phyloP scores from a whole-genome alignment of 768 basidiomycete species.

The Lanmaoa pseudosensibilis region DNA sequence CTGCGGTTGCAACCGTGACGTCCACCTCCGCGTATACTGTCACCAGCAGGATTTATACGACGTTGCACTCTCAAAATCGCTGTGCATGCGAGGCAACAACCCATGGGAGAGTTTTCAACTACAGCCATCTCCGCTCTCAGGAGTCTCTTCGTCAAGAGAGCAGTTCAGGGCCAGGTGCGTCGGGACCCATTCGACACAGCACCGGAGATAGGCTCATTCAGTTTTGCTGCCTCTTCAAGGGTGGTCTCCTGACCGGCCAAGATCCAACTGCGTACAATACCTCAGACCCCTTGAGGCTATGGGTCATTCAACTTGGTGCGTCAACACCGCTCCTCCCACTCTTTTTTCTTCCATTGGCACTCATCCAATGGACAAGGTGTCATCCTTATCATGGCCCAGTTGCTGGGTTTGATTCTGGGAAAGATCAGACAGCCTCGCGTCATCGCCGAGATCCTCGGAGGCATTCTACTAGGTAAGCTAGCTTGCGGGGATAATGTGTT shows the following conservation, averaged over 20 bases:
- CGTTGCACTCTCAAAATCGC: background rate
- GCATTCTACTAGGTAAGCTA: slow-evolving; percentile 71
- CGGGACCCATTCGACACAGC: background rate
- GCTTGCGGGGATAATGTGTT: slow-evolving; percentile 27
- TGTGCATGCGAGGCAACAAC: background rate
- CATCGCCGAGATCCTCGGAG: slow-evolving; percentile 89
- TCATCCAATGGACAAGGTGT: slow-evolving; percentile 40
- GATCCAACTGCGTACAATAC: slow-evolving; percentile 66
- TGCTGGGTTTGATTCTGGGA: slow-evolving; percentile 61
- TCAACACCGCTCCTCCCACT: slow-evolving; percentile 3
- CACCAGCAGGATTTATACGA: background rate
- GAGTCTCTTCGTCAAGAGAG: slow-evolving; percentile 18
- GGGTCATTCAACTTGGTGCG: slow-evolving; percentile 75
- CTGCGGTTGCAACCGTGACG: no score
- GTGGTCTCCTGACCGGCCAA: slow-evolving; percentile 73
- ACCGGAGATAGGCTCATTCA: background rate
- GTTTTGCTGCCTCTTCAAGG: slow-evolving; percentile 41
- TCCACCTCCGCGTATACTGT: background rate
- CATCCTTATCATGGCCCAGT: slow-evolving; percentile 83
- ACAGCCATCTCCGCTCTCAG: slow-evolving; percentile 33
- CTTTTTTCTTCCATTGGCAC: background rate
- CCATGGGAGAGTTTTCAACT: slow-evolving; percentile 46
- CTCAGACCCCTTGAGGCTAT: slow-evolving; percentile 69
- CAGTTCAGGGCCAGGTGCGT: slow-evolving; percentile 31
- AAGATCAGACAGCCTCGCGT: slow-evolving; percentile 88